Percentiles rank a stretch among this genome's conserved stretches.
phyloP scores from a whole-genome alignment of 2,329 filamentous ascomycete species.

The Colletotrichum sp. region DNA sequence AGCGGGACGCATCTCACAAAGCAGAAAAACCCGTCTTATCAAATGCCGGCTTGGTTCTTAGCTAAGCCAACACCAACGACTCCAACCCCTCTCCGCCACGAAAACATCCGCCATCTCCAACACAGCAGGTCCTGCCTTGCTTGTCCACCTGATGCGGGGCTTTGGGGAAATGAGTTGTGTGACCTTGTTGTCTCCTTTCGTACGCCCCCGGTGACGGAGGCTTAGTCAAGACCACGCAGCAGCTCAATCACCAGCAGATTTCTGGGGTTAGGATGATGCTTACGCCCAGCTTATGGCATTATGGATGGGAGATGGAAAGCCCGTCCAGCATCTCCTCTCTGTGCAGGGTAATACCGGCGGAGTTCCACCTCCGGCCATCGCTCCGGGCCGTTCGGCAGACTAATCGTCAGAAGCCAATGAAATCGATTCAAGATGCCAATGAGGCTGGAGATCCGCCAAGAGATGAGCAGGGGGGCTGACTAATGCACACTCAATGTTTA shows the following conservation, averaged over 20 bases:
- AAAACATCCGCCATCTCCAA: background rate
- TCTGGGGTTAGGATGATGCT: background rate
- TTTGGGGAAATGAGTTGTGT: background rate
- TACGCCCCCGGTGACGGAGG: background rate
- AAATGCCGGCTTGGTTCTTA: slow-evolving; percentile 1
- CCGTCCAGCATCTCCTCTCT: background rate
- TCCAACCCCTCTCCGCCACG: background rate
- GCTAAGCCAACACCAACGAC: slow-evolving; percentile 3
- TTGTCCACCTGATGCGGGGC: background rate
- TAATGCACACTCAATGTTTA: background rate
- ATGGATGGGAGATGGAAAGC: background rate
- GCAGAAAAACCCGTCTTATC: slow-evolving; percentile 4
- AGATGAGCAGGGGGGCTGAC: background rate
- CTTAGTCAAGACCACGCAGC: slow-evolving; percentile 17
- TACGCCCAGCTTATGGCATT: background rate
- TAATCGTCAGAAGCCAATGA: background rate
- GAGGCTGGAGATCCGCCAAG: background rate
- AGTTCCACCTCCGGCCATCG: slow-evolving; percentile 1
- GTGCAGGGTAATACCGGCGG: background rate
- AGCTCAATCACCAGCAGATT: background rate
- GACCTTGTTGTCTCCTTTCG: background rate
- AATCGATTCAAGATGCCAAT: background rate
- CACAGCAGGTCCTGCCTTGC: background rate
- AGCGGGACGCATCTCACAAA: slow-evolving; percentile 12
- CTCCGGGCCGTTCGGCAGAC: background rate